Evolutionary conservation across 148 eudicot species (phyloP), one percentile per base, ranked within the genome.

Genomic region (Nyssa sinensis): DNA sequence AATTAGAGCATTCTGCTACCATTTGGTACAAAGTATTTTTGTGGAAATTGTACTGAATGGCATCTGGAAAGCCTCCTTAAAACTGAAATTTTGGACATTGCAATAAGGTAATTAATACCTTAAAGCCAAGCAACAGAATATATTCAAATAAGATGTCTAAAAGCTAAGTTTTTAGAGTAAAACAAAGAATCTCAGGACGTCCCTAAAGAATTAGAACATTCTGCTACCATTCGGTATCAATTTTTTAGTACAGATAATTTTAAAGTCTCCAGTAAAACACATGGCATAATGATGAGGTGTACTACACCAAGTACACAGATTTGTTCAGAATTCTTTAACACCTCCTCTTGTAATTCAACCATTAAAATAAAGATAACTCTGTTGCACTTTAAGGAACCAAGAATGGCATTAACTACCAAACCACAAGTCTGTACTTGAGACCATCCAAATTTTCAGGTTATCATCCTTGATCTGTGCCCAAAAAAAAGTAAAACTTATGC

Each of bases 61-160:
- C 90, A 93, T 90, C 77, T 75, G 77, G 79, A 95, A 91, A 64
- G 94, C 97, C 72, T 93, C 89, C 86, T 86, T 93, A 78, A 93
- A 86, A 85, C 99, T 95, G 91, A 59, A 81, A 80, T 75, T 23
- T 16, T 35, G 73, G 30, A 64, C 63, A 83, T 58, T 30, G 23
- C 39, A 32, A 67, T 25, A 39, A 62, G 41, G 51, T 41, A 60
- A n/a, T 44, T 39, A 72, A 72, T 37, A 59, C 25, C 58, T 27
- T 70, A 24, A 41, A 57, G 58, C 25, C 30, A 27, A 59, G 61
- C n/a, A 34, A 55, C 6, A 31, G 28, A n/a, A 30, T 10, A 0
- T 70, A 55, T 32, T 57, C 73, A n/a, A 25, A n/a, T 23, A 11
- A 53, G 31, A 69, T 44, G 51, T 3, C 4, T 44, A 44, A 1